Percentiles rank a stretch among this genome's conserved stretches.
These are phyloP conservation scores for Xylariaceae sp. DNA, from an alignment of 2,329 filamentous ascomycete species.

Conservation along the genomic window DNA sequence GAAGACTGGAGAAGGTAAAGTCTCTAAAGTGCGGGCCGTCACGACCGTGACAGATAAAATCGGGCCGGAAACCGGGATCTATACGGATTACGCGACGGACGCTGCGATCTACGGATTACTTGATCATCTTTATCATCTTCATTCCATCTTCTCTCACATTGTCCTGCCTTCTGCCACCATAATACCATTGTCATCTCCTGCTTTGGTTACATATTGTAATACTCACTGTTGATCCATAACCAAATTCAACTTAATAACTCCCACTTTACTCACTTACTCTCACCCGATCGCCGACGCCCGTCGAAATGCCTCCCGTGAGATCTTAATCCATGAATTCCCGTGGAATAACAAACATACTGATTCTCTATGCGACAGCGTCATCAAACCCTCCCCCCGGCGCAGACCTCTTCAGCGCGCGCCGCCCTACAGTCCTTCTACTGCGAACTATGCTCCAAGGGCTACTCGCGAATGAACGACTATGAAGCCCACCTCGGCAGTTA, in stretches of 20 bases:
- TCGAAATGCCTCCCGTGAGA: constrained; percentile 50
- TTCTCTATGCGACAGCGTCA: constrained; percentile 39
- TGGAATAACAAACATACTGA: neutral
- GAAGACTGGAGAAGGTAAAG: too few species aligned
- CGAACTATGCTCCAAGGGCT: constrained; percentile 87
- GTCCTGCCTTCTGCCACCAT: too few species aligned
- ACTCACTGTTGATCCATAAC: neutral
- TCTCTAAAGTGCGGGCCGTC: neutral
- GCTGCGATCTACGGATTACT: too few species aligned
- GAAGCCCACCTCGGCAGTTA: constrained; percentile 92
- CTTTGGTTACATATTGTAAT: too few species aligned
- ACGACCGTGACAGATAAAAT: neutral
- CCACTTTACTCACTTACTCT: neutral
- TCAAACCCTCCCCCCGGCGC: constrained; percentile 53
- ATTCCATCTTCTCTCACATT: too few species aligned
- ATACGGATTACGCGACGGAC: too few species aligned
- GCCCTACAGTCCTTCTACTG: constrained; percentile 79
- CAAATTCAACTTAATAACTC: neutral
- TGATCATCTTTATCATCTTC: too few species aligned
- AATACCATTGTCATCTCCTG: too few species aligned
- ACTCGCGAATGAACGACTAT: constrained; percentile 91
- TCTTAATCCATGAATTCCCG: neutral
- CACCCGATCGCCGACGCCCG: neutral
- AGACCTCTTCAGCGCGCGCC: constrained; percentile 63
- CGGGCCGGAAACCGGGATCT: neutral